Conservation (phyloP, 2,329 filamentous ascomycete genomes). For the Tolypocladium sp. region DNA sequence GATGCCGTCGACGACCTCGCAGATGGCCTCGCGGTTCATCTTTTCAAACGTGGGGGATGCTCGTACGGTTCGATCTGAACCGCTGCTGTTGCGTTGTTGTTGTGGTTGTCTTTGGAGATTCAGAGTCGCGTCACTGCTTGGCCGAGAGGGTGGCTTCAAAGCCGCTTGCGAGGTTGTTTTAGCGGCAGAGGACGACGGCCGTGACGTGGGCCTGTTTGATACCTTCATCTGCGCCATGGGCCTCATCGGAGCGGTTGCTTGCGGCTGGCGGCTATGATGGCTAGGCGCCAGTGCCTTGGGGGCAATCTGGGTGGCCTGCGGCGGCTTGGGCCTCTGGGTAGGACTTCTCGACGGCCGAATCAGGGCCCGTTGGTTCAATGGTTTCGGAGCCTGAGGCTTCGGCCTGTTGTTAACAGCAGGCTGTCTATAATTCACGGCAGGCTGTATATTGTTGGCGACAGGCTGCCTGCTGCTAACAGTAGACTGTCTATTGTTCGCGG, state of each 20-base stretch:
- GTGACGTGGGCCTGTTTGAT: neutral
- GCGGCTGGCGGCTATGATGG: neutral
- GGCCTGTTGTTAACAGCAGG: neutral
- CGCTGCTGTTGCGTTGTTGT: neutral
- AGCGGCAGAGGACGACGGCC: neutral
- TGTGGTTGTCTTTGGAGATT: neutral
- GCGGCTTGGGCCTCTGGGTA: neutral
- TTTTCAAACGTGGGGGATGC: neutral
- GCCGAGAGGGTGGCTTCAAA: neutral
- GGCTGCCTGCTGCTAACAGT: neutral
- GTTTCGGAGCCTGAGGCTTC: neutral
- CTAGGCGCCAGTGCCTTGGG: neutral
- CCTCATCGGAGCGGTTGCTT: neutral
- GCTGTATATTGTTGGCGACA: neutral
- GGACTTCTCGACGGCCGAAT: neutral
- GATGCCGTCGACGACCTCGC: conserved; percentile 29
- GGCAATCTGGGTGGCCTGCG: neutral
- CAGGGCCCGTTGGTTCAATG: neutral
- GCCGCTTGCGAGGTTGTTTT: neutral
- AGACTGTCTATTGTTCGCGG: neutral
- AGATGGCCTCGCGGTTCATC: conserved; percentile 21
- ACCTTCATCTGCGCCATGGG: neutral
- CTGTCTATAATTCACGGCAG: neutral
- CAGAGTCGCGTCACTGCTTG: neutral
- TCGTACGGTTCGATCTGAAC: neutral